Conservation (phyloP, 768 basidiomycete species). For the Gloeostereum incarnatum region DNA sequence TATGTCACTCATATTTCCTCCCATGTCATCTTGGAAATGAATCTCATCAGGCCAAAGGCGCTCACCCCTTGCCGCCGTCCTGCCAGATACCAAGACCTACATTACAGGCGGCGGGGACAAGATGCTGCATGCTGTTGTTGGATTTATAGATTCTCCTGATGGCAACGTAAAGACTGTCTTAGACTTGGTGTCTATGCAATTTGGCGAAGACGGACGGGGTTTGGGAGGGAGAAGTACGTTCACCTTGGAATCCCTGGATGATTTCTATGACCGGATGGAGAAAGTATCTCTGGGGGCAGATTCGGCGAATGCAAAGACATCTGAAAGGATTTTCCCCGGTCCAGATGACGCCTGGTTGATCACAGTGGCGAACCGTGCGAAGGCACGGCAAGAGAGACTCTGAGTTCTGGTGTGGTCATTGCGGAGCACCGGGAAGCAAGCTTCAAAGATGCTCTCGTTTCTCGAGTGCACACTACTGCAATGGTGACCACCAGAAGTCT, state of each 20-base stretch:
- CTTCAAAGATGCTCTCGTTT: constrained; percentile 9
- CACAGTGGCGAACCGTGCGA: constrained; percentile 9
- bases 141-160: constrained; percentile 2
- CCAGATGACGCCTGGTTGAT: constrained; percentile 8
- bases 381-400: constrained; percentile 8
- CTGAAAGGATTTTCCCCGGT: neutral
- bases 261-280: constrained; percentile 6
- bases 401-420: constrained; percentile 12
- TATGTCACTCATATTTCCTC: too few relatives aligned
- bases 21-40: constrained; percentile 7
- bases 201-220: constrained; percentile 13
- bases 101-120: constrained; percentile 6
- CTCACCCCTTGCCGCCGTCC: constrained; percentile 5
- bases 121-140: constrained; percentile 11
- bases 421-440: constrained; percentile 6
- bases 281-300: neutral
- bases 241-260: constrained; percentile 10
- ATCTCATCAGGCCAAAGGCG: constrained; percentile 4
- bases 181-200: constrained; percentile 13
- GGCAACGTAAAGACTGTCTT: constrained; percentile 1
- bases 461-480: constrained; percentile 8
- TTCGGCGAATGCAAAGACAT: neutral
- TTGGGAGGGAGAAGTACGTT: constrained; percentile 7
- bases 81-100: constrained; percentile 3
- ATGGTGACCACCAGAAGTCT: constrained; percentile 9